A percentile compares a stretch with the other conserved stretches of the same genome.
phyloP scores from a whole-genome alignment of 208 protist genomes.

The Naegleria lovaniensis region DNA sequence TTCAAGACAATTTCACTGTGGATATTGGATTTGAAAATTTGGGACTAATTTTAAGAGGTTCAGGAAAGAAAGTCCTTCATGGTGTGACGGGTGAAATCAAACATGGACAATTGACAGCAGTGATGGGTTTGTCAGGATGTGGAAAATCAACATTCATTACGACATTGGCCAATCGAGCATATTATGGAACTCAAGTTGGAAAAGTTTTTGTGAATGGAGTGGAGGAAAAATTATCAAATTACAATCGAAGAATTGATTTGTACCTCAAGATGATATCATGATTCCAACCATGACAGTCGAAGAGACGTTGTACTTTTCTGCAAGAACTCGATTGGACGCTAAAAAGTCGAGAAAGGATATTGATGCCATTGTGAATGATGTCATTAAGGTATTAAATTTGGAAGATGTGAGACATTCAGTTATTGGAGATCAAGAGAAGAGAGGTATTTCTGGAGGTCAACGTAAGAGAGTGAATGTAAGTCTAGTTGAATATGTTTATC shows the following conservation, averaged over 20 bases:
- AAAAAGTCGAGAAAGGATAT: background rate
- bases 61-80: constrained; percentile 29
- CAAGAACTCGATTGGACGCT: background rate
- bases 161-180: background rate
- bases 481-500: too few species aligned
- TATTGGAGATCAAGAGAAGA: background rate
- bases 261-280: constrained; percentile 41
- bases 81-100: constrained; percentile 22
- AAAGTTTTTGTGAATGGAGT: constrained; percentile 30
- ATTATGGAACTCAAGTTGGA: constrained; percentile 27
- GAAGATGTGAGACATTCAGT: background rate
- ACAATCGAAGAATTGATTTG: constrained; percentile 28
- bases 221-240: background rate
- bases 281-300: background rate
- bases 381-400: constrained; percentile 19
- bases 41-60: background rate
- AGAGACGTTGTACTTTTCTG: background rate
- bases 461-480: constrained; percentile 27
- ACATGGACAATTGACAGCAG: constrained; percentile 29
- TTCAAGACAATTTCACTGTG: background rate
- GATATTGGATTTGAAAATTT: constrained; percentile 27
- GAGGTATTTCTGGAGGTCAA: constrained; percentile 29
- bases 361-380: constrained; percentile 24
- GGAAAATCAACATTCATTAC: constrained; percentile 35
- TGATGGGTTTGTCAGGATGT: constrained; percentile 36